Evolutionary conservation across 2,329 filamentous ascomycete species (phyloP), one percentile per base, ranked within the genome.

Genomic region (Colletotrichum godetiae): DNA sequence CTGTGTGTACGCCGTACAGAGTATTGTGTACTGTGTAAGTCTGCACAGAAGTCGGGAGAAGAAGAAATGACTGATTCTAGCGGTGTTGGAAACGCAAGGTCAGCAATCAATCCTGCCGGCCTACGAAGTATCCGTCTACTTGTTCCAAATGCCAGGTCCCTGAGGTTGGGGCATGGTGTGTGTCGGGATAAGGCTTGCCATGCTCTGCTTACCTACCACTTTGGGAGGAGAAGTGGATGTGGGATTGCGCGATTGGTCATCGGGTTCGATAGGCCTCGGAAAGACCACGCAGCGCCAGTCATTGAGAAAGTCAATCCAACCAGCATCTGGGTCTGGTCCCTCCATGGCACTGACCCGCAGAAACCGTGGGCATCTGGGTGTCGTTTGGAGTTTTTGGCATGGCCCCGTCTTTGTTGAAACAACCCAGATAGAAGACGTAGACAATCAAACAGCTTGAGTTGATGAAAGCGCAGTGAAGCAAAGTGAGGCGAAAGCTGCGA

Each of bases 191-290:
- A 61, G 46, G 67, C 27, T 49, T 22, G 60, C 67, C 60, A 35
- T 73, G 68, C 56, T 67, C 72, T 73, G 68, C 61, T 67, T 68
- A 74, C 68, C 62, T 74, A 68, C 72, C 68, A 31, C 37, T 72
- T 35, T 42, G 55, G 72, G 59, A 46, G 37, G 58, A 57, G 27
- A 24, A 33, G 60, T 66, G 67, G 70, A 52, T 59, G 70, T 59
- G 52, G 19, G 52, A 68, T 68, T 63, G 69, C 69, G 69, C 58
- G 57, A 68, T 68, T 68, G 64, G 69, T 31, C 24, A 42, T 57
- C 22, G 58, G 57, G 35, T 37, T 11, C 35, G 49, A 67, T 19
- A 37, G n/a, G 19, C 42, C 42, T n/a, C 4, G 8, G 19, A 22
- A 49, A 22, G 19, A 49, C 37, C 37, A 42, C 37, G 19, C 37